Evolutionary conservation across 768 basidiomycete genomes (phyloP).

Genomic region (Porphyrellus cyaneotinctus): DNA sequence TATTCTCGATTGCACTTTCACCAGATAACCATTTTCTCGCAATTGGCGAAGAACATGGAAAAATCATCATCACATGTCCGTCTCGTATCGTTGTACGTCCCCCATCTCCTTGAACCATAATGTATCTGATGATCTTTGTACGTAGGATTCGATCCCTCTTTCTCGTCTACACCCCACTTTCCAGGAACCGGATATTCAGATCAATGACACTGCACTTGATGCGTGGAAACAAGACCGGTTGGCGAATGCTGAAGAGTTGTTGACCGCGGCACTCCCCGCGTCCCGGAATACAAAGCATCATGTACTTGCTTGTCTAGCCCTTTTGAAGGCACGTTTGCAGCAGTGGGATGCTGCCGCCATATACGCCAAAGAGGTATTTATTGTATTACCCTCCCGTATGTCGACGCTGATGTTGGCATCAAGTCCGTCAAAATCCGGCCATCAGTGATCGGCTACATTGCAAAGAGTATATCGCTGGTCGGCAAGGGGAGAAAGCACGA

Average conservation of each 20-base stretch:
- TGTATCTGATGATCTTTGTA: background rate
- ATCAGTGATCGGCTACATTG: background rate
- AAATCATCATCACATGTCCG: background rate
- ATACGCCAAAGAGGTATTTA: background rate
- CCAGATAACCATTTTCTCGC: background rate
- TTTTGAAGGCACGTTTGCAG: background rate
- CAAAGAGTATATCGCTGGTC: background rate
- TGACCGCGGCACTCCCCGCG: background rate
- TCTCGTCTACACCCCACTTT: background rate
- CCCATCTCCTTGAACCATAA: background rate
- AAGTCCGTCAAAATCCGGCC: background rate
- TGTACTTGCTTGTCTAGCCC: background rate
- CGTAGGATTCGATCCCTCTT: too few relatives aligned
- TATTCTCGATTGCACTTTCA: background rate
- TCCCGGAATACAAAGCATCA: background rate
- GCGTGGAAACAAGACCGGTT: too few relatives aligned
- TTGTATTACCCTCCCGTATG: too few relatives aligned
- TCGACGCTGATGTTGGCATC: background rate
- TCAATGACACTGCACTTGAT: too few relatives aligned
- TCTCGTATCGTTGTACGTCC: background rate
- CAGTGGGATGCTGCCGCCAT: background rate
- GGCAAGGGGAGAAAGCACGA: background rate
- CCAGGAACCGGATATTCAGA: background rate
- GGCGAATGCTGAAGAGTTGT: background rate
- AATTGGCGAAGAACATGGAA: background rate